Percentiles rank a stretch among this genome's conserved stretches.
Conservation (phyloP, 2,329 filamentous ascomycete species). For the Harringtonia aguacate region DNA sequence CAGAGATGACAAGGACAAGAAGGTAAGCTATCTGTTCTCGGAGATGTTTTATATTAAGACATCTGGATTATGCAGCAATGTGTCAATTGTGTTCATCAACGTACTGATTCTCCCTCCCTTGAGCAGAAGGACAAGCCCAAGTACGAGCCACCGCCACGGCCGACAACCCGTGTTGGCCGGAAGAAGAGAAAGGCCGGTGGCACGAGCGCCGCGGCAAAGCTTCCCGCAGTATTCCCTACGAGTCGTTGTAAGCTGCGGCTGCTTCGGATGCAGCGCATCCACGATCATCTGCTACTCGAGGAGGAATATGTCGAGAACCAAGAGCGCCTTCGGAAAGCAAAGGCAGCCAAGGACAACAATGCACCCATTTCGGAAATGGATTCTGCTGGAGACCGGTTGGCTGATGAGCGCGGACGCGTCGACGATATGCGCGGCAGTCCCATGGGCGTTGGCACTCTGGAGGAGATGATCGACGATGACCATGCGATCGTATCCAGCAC, state of each 20-base stretch:
- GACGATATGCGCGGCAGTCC: constrained; percentile 98
- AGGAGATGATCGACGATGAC: constrained; percentile 98
- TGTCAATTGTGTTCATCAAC: too few relatives aligned
- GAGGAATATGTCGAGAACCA: constrained; percentile 99
- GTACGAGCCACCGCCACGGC: constrained; percentile 96
- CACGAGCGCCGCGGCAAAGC: constrained; percentile 88
- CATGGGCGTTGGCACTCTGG: constrained; percentile 95
- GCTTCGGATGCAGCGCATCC: constrained; percentile 95
- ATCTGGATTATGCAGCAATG: too few relatives aligned
- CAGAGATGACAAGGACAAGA: constrained; percentile 85
- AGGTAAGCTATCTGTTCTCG: constrained; percentile 44
- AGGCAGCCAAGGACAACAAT: constrained; percentile 62
- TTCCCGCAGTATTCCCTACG: constrained; percentile 87
- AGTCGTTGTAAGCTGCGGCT: constrained; percentile 96
- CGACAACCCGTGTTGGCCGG: constrained; percentile 90
- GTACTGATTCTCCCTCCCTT: background rate
- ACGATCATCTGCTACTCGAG: constrained; percentile 92
- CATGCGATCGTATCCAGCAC: constrained; percentile 97
- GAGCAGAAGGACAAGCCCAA: constrained; percentile 98
- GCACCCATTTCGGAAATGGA: constrained; percentile 60
- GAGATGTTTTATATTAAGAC: background rate
- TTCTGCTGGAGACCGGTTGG: constrained; percentile 68
- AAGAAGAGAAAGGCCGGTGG: constrained; percentile 97
- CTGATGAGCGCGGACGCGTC: constrained; percentile 87
- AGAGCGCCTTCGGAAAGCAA: constrained; percentile 87